phyloP scores from a whole-genome alignment of 2,329 filamentous ascomycete species.

The Bisporella sp. region DNA sequence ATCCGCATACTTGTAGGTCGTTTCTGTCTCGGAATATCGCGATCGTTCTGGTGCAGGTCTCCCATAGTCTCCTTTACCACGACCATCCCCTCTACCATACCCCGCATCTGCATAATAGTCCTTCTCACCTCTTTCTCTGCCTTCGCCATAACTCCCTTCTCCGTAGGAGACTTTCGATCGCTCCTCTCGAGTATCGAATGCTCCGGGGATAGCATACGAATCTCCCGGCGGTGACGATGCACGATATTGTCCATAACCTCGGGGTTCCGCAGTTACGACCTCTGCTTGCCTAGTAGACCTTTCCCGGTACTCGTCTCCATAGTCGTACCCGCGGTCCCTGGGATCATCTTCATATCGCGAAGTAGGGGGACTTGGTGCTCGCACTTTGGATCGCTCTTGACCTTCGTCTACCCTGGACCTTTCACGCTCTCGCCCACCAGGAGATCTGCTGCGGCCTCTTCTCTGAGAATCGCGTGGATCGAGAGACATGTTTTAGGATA shows the following conservation, averaged over 20 bases:
- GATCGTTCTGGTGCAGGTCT: background rate
- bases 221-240: slow-evolving; percentile 4
- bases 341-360: slow-evolving; percentile 12
- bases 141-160: slow-evolving; percentile 7
- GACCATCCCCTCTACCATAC: slow-evolving; percentile 2
- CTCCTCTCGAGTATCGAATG: slow-evolving; percentile 14
- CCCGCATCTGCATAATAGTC: slow-evolving; percentile 13
- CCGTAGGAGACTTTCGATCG: slow-evolving; percentile 9
- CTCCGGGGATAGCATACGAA: slow-evolving; percentile 13
- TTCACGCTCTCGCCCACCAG: slow-evolving; percentile 21
- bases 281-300: slow-evolving; percentile 3
- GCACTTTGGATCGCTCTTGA: slow-evolving; percentile 6
- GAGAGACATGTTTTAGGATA: slow-evolving; percentile 19
- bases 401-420: slow-evolving; percentile 15
- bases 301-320: slow-evolving; percentile 1
- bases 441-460: slow-evolving; percentile 22
- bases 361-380: slow-evolving; percentile 12
- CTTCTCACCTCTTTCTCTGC: slow-evolving; percentile 1
- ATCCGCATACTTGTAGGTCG: slow-evolving; percentile 22
- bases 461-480: slow-evolving; percentile 23
- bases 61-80: slow-evolving; percentile 11
- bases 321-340: slow-evolving; percentile 6
- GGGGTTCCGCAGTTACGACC: slow-evolving; percentile 11
- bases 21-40: slow-evolving; percentile 11
- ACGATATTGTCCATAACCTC: slow-evolving; percentile 3